phyloP scores from a whole-genome alignment of 1,139 yeast species.

The Yamadazyma dendronema region DNA sequence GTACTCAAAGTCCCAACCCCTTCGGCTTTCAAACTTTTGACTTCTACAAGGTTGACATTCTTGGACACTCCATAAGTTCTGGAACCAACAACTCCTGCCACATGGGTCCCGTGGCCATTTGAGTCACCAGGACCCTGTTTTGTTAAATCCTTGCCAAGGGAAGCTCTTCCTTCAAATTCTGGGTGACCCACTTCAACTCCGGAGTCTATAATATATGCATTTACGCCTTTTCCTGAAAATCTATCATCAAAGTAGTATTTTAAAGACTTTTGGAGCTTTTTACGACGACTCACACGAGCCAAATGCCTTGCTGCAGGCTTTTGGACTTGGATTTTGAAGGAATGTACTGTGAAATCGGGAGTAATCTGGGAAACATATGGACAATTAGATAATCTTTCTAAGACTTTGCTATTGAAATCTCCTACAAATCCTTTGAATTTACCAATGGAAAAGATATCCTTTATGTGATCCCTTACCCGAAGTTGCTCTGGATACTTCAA shows the following conservation, averaged over 20 bases:
- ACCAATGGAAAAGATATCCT: slow-evolving; percentile 54
- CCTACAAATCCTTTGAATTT: slow-evolving; percentile 65
- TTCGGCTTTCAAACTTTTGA: slow-evolving; percentile 59
- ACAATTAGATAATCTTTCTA: slow-evolving; percentile 47
- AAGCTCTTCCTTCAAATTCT: slow-evolving; percentile 66
- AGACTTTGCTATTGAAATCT: slow-evolving; percentile 46
- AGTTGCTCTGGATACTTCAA: slow-evolving; percentile 27
- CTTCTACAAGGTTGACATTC: slow-evolving; percentile 57
- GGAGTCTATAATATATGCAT: slow-evolving; percentile 80
- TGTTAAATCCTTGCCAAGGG: slow-evolving; percentile 58
- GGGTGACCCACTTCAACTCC: slow-evolving; percentile 61
- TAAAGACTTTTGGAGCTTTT: slow-evolving; percentile 24
- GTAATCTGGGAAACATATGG: slow-evolving; percentile 57
- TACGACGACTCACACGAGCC: slow-evolving; percentile 58
- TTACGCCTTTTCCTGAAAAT: slow-evolving; percentile 43
- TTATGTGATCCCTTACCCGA: slow-evolving; percentile 44
- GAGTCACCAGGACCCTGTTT: slow-evolving; percentile 60
- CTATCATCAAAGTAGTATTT: slow-evolving; percentile 27
- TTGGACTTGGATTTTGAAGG: slow-evolving; percentile 36
- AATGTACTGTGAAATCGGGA: slow-evolving; percentile 53
- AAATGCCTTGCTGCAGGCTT: slow-evolving; percentile 66
- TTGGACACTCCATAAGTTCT: slow-evolving; percentile 79
- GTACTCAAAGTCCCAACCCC: slow-evolving; percentile 73
- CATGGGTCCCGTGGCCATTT: slow-evolving; percentile 85
- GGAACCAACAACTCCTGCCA: slow-evolving; percentile 87